phyloP scores from a whole-genome alignment of 345 rosid genomes.

The Melaleuca alternifolia region DNA sequence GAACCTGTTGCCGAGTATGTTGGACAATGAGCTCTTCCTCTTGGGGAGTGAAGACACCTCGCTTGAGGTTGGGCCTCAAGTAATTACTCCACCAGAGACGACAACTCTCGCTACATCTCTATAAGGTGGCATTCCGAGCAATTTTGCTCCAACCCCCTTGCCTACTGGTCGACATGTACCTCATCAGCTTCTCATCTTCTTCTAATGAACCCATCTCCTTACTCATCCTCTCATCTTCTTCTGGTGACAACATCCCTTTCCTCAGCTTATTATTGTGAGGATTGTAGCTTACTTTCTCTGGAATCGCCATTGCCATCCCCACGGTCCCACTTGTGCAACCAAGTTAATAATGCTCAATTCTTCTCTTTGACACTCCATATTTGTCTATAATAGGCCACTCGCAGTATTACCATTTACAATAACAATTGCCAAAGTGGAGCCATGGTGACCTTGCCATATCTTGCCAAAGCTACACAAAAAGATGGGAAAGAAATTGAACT shows the following conservation, averaged over 20 bases:
- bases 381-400: background rate
- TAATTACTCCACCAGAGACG: conserved; percentile 84
- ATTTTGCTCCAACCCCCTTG: conserved; percentile 79
- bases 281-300: too few species aligned
- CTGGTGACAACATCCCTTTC: conserved; percentile 79
- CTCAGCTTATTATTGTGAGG: too few species aligned
- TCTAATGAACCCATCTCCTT: conserved; percentile 83
- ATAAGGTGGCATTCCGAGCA: conserved; percentile 59
- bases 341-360: background rate
- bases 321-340: background rate
- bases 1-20: conserved; percentile 70
- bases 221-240: conserved; percentile 64
- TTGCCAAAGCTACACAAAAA: background rate
- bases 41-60: conserved; percentile 68
- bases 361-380: background rate
- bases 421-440: background rate
- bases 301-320: too few species aligned
- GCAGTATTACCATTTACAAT: background rate
- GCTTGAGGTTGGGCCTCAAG: conserved; percentile 67
- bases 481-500: background rate
- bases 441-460: background rate
- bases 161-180: conserved; percentile 55
- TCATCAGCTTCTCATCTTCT: conserved; percentile 67
- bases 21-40: conserved; percentile 68
- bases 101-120: conserved; percentile 62